Base-by-base conservation (phyloP, 148 eudicot species). In the Selenicereus undatus region DNA sequence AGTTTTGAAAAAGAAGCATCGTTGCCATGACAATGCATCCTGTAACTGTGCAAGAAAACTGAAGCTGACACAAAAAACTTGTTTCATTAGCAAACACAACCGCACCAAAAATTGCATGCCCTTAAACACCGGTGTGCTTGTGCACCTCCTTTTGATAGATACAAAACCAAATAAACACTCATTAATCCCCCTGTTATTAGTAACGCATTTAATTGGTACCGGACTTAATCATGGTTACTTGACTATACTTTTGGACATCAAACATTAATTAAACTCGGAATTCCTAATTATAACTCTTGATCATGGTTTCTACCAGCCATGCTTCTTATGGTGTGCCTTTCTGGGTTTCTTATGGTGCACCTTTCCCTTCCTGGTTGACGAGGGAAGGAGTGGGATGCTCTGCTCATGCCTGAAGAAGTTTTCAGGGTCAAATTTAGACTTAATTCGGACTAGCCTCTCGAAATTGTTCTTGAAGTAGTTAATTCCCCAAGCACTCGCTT, bases 341-440 rank as follows among this genome's bases (percentile, higher is more conserved):
- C 52, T 12, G 13, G 52, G 52, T 14, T 48, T 48, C 62, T 56
- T 56, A 17, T 18, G 62, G 62, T 56, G 62, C 22, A 16, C 22
- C n/a, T 56, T 56, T 56, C 62, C 62, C 62, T 56, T 56, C 62
- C 22, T 64, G 8, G 68, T 13, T 8, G 68, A 64, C 1, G 79
- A 27, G 24, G 48, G 69, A 2, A 16, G 62, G 22, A 42, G 79
- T 1, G 79, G 79, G 62, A 76, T 76, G 36, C 69, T 76, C 27
- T 76, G 69, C 36, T 52, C 69, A 58, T 76, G 79, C 79, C 65
- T 76, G 27, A 76, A 56, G 48, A 76, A 58, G 69, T 76, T 56
- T 4, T 58, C 14, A 4, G 79, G 79, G 29, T 76, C 79, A 22
- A 76, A 30, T 32, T 56, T 58, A 11, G 79, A 58, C 48, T 76